Conservation (phyloP, 1,284 basidiomycete species). For the Volvariella volvacea region DNA sequence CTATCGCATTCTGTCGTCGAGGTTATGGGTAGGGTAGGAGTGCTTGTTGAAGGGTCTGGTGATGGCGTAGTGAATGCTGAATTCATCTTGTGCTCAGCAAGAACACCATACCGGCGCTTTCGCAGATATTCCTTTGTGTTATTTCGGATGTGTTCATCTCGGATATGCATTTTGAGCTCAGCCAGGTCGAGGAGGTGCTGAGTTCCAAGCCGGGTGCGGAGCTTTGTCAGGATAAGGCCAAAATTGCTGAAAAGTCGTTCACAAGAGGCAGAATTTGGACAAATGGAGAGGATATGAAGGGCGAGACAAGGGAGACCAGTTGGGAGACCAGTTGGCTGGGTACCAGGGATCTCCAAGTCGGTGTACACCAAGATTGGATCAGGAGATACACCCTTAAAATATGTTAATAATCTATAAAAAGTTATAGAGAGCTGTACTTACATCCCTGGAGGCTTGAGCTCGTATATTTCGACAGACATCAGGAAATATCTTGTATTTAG, state of each 20-base stretch:
- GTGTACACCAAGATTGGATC: slow-evolving; percentile 13
- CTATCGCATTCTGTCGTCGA: too few species aligned
- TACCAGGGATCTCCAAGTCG: slow-evolving; percentile 8
- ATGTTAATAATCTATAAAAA: neutral
- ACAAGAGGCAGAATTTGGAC: slow-evolving; percentile 29
- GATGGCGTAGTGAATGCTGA: too few species aligned
- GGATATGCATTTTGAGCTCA: slow-evolving; percentile 23
- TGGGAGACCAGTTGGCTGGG: slow-evolving; percentile 15
- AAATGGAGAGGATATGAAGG: slow-evolving; percentile 19
- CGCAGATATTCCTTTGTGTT: slow-evolving; percentile 9
- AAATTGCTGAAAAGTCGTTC: slow-evolving; percentile 27
- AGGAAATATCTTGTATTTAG: slow-evolving; percentile 5
- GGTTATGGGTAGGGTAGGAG: too few species aligned
- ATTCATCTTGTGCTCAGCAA: neutral
- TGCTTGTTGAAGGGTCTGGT: too few species aligned
- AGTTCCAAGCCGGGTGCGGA: slow-evolving; percentile 16
- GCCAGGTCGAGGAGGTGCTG: slow-evolving; percentile 15
- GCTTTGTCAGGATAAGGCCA: slow-evolving; percentile 22
- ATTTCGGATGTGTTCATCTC: slow-evolving; percentile 17
- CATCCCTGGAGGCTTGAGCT: neutral
- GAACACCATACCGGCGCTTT: too few species aligned
- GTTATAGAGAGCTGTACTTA: neutral
- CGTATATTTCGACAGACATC: slow-evolving; percentile 1
- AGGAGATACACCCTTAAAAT: slow-evolving; percentile 8
- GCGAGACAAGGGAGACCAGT: too few species aligned